These are phyloP conservation scores for Geoglossum cookeanum DNA, from an alignment of 2,329 filamentous ascomycete species.

Conservation along the genomic window DNA sequence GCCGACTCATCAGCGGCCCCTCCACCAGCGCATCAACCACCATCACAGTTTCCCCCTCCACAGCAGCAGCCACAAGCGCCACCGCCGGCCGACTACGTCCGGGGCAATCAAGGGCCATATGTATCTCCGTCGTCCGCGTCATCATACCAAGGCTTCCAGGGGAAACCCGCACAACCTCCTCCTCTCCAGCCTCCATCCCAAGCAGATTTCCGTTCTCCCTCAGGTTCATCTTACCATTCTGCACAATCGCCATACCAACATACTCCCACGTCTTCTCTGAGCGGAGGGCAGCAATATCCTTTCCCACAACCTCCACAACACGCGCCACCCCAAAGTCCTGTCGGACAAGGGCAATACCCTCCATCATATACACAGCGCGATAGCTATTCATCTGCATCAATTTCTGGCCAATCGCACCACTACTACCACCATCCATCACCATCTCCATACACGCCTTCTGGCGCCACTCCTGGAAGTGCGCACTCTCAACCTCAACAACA, in stretches of 20 bases:
- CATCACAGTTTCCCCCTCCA: constrained; percentile 11
- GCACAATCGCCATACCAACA: constrained; percentile 18
- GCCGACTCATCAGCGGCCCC: constrained; percentile 14
- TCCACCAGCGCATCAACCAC: constrained; percentile 2
- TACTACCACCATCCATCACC: constrained; percentile 13
- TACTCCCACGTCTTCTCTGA: constrained; percentile 14
- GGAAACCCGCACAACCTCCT: constrained; percentile 19
- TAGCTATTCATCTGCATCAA: background rate
- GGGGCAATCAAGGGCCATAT: background rate
- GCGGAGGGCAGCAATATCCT: constrained; percentile 13
- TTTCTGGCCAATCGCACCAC: constrained; percentile 11
- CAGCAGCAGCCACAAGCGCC: constrained; percentile 14
- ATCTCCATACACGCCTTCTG: constrained; percentile 17
- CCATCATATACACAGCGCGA: background rate
- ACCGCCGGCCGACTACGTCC: constrained; percentile 13
- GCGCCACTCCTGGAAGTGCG: constrained; percentile 16
- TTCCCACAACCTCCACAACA: constrained; percentile 1
- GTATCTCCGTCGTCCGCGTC: background rate
- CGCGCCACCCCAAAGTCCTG: constrained; percentile 1
- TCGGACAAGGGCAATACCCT: constrained; percentile 1
- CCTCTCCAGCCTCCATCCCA: constrained; percentile 22
- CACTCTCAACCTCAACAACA: constrained; percentile 11
- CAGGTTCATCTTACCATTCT: constrained; percentile 19
- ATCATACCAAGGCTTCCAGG: constrained; percentile 4
- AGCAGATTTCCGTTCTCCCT: constrained; percentile 24